Evolutionary conservation across 139 green algal species (phyloP), one percentile per base, ranked within the genome.

Genomic region (Chlamydomonas schloesseri): DNA sequence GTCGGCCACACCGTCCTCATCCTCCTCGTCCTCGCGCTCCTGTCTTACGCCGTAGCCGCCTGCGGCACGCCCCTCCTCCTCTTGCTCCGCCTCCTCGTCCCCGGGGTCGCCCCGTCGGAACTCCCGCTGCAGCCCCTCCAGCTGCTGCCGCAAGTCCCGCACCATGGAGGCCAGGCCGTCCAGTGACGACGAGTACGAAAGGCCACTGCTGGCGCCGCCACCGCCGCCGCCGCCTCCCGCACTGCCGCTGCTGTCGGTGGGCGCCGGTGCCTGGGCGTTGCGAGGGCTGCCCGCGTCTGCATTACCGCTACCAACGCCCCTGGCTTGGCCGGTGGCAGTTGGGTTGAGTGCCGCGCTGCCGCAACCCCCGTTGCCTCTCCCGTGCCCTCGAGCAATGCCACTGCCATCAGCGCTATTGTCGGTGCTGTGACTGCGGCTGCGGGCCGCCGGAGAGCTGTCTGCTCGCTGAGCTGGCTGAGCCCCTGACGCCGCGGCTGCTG

Each of bases 121-220:
- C 55, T 60, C 55, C 18, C 55, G 73, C 73, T 62, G 60, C 60
- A 70, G 71, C 8, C 23, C 62, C n/a, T 14, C 78, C 42, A 84
- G 64, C 78, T 37, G 62, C 78, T 73, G 17, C 78, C 78, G n/a
- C 78, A 84, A 47, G 18, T 47, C 68, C 14, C 64, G 78, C n/a
- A 84, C 65, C 37, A 84, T n/a, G 14, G 64, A 74, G 18, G 64
- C 78, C 17, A 84, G 78, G 6, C 78, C 64, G 64, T 84, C 78
- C 18, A 84, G 36, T 0, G 78, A 84, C 18, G 78, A 28, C 0
- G 78, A 75, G 28, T 42, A 67, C 18, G 31, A 29, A 20, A 5
- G 15, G 29, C 26, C 62, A 60, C 60, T 73, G 60, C 28, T 13
- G 24, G 23, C 23, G 36, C 50, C 57, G 9, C 28, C 74, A 20